These are phyloP conservation scores for Ampelomyces quisqualis DNA, from an alignment of 2,329 filamentous ascomycete genomes.

Conservation along the genomic window DNA sequence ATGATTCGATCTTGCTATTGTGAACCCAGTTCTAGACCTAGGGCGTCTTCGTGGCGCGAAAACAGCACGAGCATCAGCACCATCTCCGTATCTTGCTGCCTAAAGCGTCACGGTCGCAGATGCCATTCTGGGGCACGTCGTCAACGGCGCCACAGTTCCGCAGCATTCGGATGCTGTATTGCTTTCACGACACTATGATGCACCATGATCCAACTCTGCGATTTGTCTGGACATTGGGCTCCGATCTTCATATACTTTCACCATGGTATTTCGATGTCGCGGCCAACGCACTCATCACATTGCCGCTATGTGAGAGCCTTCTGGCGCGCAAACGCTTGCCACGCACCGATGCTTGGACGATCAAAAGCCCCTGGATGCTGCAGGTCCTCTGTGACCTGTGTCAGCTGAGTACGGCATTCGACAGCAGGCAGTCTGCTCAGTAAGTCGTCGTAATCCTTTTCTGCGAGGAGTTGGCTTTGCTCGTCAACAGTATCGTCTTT, in stretches of 20 bases:
- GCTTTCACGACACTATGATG: slow-evolving; percentile 24
- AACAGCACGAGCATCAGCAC: slow-evolving; percentile 37
- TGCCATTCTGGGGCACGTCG: slow-evolving; percentile 25
- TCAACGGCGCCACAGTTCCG: slow-evolving; percentile 40
- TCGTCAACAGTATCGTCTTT: slow-evolving; percentile 9
- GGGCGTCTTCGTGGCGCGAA: slow-evolving; percentile 11
- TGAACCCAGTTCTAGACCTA: slow-evolving; percentile 19
- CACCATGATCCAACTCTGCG: slow-evolving; percentile 13
- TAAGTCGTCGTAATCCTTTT: slow-evolving; percentile 28
- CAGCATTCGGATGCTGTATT: slow-evolving; percentile 34
- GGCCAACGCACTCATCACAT: slow-evolving; percentile 23
- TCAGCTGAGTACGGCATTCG: slow-evolving; percentile 35
- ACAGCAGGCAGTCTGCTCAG: slow-evolving; percentile 17
- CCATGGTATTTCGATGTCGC: slow-evolving; percentile 12
- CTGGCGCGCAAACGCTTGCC: slow-evolving; percentile 22
- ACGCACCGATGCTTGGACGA: slow-evolving; percentile 4
- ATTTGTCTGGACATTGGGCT: slow-evolving; percentile 10
- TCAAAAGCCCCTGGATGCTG: slow-evolving; percentile 30
- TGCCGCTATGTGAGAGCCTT: slow-evolving; percentile 5
- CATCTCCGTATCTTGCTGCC: slow-evolving; percentile 21
- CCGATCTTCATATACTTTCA: slow-evolving; percentile 13
- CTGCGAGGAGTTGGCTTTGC: slow-evolving; percentile 13
- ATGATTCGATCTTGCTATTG: slow-evolving; percentile 18
- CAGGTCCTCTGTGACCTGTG: slow-evolving; percentile 37
- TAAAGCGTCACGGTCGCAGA: slow-evolving; percentile 22